Conservation (phyloP, 495 filamentous ascomycete species). For the Polyplosphaeria fusca region DNA sequence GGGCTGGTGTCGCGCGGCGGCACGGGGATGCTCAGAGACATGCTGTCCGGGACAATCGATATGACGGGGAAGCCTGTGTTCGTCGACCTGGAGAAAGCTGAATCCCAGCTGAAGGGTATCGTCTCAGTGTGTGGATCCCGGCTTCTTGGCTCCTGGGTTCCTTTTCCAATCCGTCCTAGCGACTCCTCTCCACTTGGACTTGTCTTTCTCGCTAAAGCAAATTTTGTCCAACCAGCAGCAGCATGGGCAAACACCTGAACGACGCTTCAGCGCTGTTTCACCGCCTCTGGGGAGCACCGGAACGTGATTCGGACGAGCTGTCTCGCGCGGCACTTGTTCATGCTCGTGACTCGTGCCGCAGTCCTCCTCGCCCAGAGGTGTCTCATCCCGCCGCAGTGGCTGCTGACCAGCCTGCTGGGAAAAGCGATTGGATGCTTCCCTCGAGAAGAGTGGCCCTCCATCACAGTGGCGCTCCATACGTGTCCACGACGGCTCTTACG, state of each 20-base stretch:
- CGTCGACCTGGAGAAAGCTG: slow-evolving; percentile 14
- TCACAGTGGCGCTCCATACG: slow-evolving; percentile 3
- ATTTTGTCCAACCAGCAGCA: not conserved
- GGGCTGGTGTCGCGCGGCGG: slow-evolving; percentile 25
- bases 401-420: slow-evolving; percentile 8
- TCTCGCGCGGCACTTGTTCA: not conserved
- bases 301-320: not conserved
- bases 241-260: not conserved
- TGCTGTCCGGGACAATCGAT: slow-evolving; percentile 22
- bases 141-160: not conserved
- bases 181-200: no score
- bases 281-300: not conserved
- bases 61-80: slow-evolving; percentile 9
- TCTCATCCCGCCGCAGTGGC: slow-evolving; percentile 6
- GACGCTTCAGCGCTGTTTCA: not conserved
- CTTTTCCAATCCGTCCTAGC: no score
- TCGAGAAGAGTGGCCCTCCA: not conserved
- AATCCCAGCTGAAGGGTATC: slow-evolving; percentile 21
- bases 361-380: not conserved
- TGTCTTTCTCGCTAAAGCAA: not conserved
- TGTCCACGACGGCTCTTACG: slow-evolving; percentile 2
- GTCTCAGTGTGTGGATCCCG: slow-evolving; percentile 8
- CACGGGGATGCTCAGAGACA: slow-evolving; percentile 31
- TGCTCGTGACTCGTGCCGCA: not conserved
- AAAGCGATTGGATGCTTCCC: slow-evolving; percentile 6